Conservation (phyloP, 2,329 filamentous ascomycete species). For the Botrytis squamosa region DNA sequence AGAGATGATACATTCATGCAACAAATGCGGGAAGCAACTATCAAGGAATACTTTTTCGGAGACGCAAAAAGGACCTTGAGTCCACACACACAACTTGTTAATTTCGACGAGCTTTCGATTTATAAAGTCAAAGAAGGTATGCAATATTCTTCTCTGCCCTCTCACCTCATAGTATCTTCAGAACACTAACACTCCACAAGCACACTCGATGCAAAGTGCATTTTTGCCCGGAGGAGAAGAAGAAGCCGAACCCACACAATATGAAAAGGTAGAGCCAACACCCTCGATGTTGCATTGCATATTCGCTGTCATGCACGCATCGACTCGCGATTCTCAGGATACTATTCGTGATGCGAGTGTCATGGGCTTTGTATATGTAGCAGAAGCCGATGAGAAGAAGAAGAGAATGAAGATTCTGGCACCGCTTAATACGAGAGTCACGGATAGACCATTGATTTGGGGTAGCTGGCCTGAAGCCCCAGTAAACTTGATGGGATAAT, state of each 20-base stretch:
- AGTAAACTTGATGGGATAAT: slow-evolving; percentile 19
- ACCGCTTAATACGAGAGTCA: slow-evolving; percentile 78
- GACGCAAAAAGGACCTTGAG: slow-evolving; percentile 73
- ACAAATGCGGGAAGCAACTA: slow-evolving; percentile 68
- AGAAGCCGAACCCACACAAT: slow-evolving; percentile 42
- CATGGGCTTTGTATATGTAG: slow-evolving; percentile 90
- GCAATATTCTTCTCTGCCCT: background rate
- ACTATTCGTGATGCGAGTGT: slow-evolving; percentile 77
- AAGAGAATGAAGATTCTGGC: slow-evolving; percentile 77
- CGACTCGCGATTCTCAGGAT: slow-evolving; percentile 65
- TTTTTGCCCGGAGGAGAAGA: slow-evolving; percentile 40
- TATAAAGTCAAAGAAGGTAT: slow-evolving; percentile 66
- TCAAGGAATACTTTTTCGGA: slow-evolving; percentile 94
- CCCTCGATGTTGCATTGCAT: slow-evolving; percentile 75
- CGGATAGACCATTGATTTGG: slow-evolving; percentile 77
- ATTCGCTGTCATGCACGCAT: slow-evolving; percentile 79
- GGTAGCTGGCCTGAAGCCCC: slow-evolving; percentile 81
- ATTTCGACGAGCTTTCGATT: slow-evolving; percentile 71
- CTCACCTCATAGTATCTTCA: background rate
- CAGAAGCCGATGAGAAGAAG: slow-evolving; percentile 84
- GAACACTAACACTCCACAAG: slow-evolving; percentile 28
- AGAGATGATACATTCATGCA: slow-evolving; percentile 74
- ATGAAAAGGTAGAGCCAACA: slow-evolving; percentile 65
- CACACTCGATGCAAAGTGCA: slow-evolving; percentile 34
- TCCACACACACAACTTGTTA: slow-evolving; percentile 82